Conservation (phyloP, 2,329 filamentous ascomycete genomes). For the Fusarium austroafricanum region DNA sequence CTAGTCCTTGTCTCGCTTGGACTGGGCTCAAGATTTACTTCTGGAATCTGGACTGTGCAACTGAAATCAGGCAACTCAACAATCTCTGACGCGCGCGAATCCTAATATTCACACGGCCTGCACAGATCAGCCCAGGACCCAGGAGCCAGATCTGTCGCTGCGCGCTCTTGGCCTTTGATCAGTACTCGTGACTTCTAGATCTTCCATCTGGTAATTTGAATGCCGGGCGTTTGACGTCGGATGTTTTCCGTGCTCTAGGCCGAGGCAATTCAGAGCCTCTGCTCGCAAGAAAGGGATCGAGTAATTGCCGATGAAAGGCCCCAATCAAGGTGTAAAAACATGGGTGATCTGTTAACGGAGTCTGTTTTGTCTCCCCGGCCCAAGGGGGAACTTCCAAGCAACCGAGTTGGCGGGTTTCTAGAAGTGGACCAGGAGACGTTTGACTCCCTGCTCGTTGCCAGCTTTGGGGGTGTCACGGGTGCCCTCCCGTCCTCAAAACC, state of each 20-base stretch:
- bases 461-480: slow-evolving; percentile 31
- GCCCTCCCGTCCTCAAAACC: slow-evolving; percentile 15
- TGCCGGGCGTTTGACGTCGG: slow-evolving; percentile 22
- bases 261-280: slow-evolving; percentile 37
- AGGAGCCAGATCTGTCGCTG: slow-evolving; percentile 2
- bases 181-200: slow-evolving; percentile 27
- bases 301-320: slow-evolving; percentile 12
- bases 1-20: slow-evolving; percentile 2
- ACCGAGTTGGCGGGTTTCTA: slow-evolving; percentile 43
- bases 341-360: slow-evolving; percentile 20
- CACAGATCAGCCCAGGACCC: slow-evolving; percentile 20
- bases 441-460: slow-evolving; percentile 18
- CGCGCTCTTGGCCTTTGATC: slow-evolving; percentile 13
- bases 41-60: slow-evolving; percentile 16
- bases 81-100: slow-evolving; percentile 30
- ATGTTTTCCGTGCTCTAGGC: slow-evolving; percentile 28
- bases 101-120: slow-evolving; percentile 25
- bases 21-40: slow-evolving; percentile 15
- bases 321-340: slow-evolving; percentile 16
- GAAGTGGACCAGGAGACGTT: slow-evolving; percentile 28
- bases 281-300: slow-evolving; percentile 26
- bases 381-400: slow-evolving; percentile 39
- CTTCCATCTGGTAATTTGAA: slow-evolving; percentile 16
- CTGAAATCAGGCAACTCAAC: slow-evolving; percentile 32
- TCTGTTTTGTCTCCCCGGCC: slow-evolving; percentile 36